These are phyloP conservation scores for Maudiozyma turicensis DNA, from an alignment of 805 yeast genomes.

Conservation along the genomic window DNA sequence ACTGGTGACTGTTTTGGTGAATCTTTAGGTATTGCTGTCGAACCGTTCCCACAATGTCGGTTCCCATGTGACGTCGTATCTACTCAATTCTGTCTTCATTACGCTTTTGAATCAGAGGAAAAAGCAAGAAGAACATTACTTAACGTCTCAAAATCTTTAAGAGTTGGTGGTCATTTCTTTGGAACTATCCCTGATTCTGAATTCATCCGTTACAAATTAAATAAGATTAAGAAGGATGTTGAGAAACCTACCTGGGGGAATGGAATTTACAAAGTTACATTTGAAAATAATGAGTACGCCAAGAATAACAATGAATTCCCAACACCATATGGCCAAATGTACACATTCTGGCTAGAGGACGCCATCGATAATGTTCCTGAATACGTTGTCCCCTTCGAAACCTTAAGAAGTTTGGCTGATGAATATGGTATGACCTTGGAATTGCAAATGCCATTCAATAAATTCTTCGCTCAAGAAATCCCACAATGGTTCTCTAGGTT, in stretches of 20 bases:
- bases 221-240: constrained; percentile 39
- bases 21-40: constrained; percentile 56
- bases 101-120: constrained; percentile 81
- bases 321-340: constrained; percentile 74
- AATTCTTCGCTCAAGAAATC: constrained; percentile 71
- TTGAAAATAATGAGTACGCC: constrained; percentile 52
- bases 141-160: constrained; percentile 67
- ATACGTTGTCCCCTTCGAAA: constrained; percentile 90
- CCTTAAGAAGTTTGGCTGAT: constrained; percentile 71
- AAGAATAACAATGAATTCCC: constrained; percentile 68
- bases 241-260: constrained; percentile 70
- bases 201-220: constrained; percentile 58
- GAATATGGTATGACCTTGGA: constrained; percentile 69
- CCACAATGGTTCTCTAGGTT: constrained; percentile 52
- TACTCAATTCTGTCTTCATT: constrained; percentile 88
- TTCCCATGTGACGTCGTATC: constrained; percentile 85
- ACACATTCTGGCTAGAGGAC: constrained; percentile 73
- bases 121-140: constrained; percentile 63
- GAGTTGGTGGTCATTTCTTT: constrained; percentile 76
- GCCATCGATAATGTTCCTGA: constrained; percentile 97
- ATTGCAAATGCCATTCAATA: constrained; percentile 67
- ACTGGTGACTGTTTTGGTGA: constrained; percentile 87
- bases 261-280: constrained; percentile 68
- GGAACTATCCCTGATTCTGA: constrained; percentile 95
- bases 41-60: constrained; percentile 52